Evolutionary conservation across 1,284 basidiomycete species (phyloP), one percentile per base, ranked within the genome.

Genomic region (Ustilago vetiveriae): DNA sequence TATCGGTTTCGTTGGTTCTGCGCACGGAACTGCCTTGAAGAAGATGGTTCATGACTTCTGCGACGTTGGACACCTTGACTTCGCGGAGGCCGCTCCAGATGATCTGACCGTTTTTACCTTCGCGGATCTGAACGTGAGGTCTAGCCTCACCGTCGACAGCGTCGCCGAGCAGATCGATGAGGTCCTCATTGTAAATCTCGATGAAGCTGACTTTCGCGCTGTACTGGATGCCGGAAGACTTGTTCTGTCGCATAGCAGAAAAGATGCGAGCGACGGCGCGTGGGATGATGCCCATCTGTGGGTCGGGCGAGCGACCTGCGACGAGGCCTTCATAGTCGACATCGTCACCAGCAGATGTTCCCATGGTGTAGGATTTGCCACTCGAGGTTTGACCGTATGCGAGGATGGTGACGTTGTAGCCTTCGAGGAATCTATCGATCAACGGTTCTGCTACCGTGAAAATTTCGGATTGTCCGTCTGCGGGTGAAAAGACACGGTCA

Each of bases 321-420:
- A 78, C 68, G 24, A 77, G 65, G 17, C 57, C 37, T 17, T 77
- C 78, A 51, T 77, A 78, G 40, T 73, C 64, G 30, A 56, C 33
- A 11, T 74, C 64, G 17, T 75, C 76, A 13, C 49, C 64, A 4
- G 73, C 72, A 0, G 73, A 41, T 3, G 80, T 82, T 17, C 86
- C 86, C 95, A 98, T 98, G 27, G 94, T 94, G 83, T 93, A 95
- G 0, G 92, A 95, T 85, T 98, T 98, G 46, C 95, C 95, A 65
- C 91, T 94, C 68, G 91, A 92, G 0, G 95, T 98, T 82, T 98
- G 96, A 13, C 96, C 95, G 84, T 98, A 98, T 49, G 95, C 95
- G 63, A 98, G 88, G 65, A 98, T 90, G 33, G 96, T 98, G 68
- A 94, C 95, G 84, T 98, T 98, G 84, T 94, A 95, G 11, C 95